Base-by-base conservation (phyloP, 345 rosid species). In the Salix purpurea region DNA sequence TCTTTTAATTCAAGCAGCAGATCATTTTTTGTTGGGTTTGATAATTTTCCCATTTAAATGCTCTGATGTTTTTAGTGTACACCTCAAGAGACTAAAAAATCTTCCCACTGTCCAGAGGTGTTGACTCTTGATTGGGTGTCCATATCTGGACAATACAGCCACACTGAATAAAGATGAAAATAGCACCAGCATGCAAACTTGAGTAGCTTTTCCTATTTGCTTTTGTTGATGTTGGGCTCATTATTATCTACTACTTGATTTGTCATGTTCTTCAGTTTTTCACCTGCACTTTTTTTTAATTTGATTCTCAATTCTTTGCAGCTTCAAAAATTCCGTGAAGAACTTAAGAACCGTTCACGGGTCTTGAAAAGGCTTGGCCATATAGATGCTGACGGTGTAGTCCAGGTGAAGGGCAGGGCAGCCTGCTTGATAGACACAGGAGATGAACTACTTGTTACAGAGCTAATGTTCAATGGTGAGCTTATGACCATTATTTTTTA, bases 351-450 rank as follows among this genome's bases (percentile, higher is more conserved):
- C 77, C 99, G 98, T 67, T 88, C 97, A 26, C 82, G 98, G 73
- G 99, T 92, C 70, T 82, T 96, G 85, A 94, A 92, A 85, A 93
- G 95, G 86, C 97, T 96, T 70, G 98, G 99, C 69, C 97, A 94
- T 83, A 87, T 93, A 76, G 88, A 93, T 82, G 94, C 88, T 19
- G 97, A 92, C 78, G 89, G 97, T 80, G 90, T 93, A 7, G 97
- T 96, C 81, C 97, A 87, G 87, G 76, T 96, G 69, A 96, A 93
- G 85, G 98, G 99, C 77, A 87, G 98, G 77, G 99, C 98, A 83
- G 98, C 99, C 74, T 96, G 98, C 85, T 90, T 96, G 90, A 90
- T 96, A 78, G 99, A 96, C 87, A 96, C 99, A 28, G 99, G 97
- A 84, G 99, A 96, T 82, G 99, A 96, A 86, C 87, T 96, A 60